Evolutionary conservation across 441 rosid genomes (phyloP), one percentile per base, ranked within the genome.

Genomic region (Erodium moschatum): DNA sequence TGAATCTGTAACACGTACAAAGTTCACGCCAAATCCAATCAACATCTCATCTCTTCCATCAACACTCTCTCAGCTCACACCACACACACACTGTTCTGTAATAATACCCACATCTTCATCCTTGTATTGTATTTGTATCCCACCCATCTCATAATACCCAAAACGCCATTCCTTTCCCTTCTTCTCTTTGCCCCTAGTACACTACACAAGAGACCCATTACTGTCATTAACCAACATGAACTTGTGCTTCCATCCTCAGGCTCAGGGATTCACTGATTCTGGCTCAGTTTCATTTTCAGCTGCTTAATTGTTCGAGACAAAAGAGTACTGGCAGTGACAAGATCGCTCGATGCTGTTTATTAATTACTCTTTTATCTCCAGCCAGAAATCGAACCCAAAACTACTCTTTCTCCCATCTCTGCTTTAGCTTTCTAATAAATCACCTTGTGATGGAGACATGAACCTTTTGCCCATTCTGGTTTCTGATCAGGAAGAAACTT

Each of bases 391-490:
- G 8, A 6, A 6, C 8, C 8, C 42, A 9, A 38, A 38, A 38
- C 42, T 38, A 38, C n/a, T 2, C 2, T 2, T 40, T 40, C 46
- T 40, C 11, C 46, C 11, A n/a, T 52, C 19, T 50, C 68, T 35
- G 9, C 31, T 69, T 66, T 64, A 71, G 64, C 58, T 46, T 78
- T 16, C 19, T n/a, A 52, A 69, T 69, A 70, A 72, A 69, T 16
- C 16, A 44, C 52, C 67, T 18, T 24, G 16, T 76, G 68, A 78
- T 79, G 86, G 81, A 33, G 79, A 76, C 66, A 74, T 78, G 80
- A 75, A 64, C 67, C 50, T 52, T 20, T 35, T 66, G 75, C 80
- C 79, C 67, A 77, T 84, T 84, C 81, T 68, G 75, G 85, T 76
- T 68, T 70, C 69, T 80, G 64, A 68, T 76, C 70, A 73, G 81